phyloP scores from a whole-genome alignment of 805 yeast species.

The Huiozyma sinensis region DNA sequence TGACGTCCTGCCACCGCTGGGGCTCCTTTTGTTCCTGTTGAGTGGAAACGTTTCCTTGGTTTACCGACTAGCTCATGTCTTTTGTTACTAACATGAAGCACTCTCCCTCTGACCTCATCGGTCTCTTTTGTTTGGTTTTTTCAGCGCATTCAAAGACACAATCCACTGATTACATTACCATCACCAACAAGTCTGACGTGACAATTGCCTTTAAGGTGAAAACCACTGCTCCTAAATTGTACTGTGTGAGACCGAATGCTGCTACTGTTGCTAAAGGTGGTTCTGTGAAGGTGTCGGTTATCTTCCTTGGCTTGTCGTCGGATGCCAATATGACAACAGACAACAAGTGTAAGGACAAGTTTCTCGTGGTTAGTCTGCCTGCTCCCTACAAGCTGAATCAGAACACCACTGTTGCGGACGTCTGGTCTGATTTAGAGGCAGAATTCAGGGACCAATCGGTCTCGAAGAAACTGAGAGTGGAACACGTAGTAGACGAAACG shows the following conservation, averaged over 20 bases:
- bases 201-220: constrained; percentile 86
- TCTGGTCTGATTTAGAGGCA: constrained; percentile 64
- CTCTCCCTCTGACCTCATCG: constrained; percentile 60
- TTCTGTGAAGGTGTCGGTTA: constrained; percentile 62
- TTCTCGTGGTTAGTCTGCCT: constrained; percentile 77
- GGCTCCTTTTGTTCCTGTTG: too few relatives aligned
- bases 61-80: not conserved
- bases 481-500: constrained; percentile 15
- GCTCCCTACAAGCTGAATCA: constrained; percentile 43
- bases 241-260: constrained; percentile 95
- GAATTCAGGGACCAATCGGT: constrained; percentile 42
- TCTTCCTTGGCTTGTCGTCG: constrained; percentile 69
- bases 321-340: constrained; percentile 33
- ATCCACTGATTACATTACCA: constrained; percentile 44
- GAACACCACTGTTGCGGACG: constrained; percentile 49
- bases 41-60: not conserved
- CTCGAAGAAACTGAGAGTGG: constrained; percentile 59
- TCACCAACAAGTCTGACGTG: constrained; percentile 46
- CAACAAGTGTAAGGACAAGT: constrained; percentile 81
- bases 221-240: constrained; percentile 92
- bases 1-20: not conserved
- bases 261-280: constrained; percentile 67
- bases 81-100: not conserved
- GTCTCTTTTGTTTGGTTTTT: constrained; percentile 19
- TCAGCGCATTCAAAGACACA: constrained; percentile 28